phyloP scores from a whole-genome alignment of 2,329 filamentous ascomycete species.

The Thelonectria discophora region DNA sequence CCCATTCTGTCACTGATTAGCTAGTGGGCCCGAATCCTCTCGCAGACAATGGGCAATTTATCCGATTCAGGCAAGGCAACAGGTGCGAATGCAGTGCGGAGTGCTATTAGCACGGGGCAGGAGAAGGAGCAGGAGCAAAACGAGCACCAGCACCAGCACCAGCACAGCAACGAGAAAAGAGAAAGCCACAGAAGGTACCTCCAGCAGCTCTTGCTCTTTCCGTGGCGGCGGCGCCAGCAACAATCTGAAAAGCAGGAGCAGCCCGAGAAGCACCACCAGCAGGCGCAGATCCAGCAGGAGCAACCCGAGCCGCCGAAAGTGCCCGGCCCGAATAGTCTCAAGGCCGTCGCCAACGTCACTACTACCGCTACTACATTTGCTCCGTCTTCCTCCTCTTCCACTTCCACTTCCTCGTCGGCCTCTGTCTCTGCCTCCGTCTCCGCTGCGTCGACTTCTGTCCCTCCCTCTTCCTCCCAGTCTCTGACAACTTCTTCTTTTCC shows the following conservation, averaged over 20 bases:
- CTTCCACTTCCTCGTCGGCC: slow-evolving; percentile 9
- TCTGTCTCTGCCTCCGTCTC: slow-evolving; percentile 17
- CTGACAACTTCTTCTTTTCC: slow-evolving; percentile 16
- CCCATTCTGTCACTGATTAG: slow-evolving; percentile 2
- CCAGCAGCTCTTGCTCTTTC: slow-evolving; percentile 21
- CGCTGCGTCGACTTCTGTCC: slow-evolving; percentile 23
- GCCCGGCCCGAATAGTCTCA: slow-evolving; percentile 39
- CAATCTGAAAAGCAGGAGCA: slow-evolving; percentile 14
- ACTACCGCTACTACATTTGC: slow-evolving; percentile 39
- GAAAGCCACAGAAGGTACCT: slow-evolving; percentile 22
- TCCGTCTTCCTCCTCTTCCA: slow-evolving; percentile 20
- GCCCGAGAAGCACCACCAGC: background rate
- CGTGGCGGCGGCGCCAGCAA: slow-evolving; percentile 28
- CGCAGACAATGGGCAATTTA: slow-evolving; percentile 15
- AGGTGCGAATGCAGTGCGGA: slow-evolving; percentile 34
- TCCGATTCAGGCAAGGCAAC: slow-evolving; percentile 26
- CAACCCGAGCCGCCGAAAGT: slow-evolving; percentile 39
- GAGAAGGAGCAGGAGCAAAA: background rate
- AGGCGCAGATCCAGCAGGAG: background rate
- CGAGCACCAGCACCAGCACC: slow-evolving; percentile 26
- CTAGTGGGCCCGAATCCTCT: slow-evolving; percentile 21
- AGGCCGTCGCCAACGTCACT: slow-evolving; percentile 41
- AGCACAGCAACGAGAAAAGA: slow-evolving; percentile 1
- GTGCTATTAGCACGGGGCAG: slow-evolving; percentile 3
- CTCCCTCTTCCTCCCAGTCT: slow-evolving; percentile 21